Base-by-base conservation (phyloP, 441 rosid genomes). In the Arabidopsis lyrata region DNA sequence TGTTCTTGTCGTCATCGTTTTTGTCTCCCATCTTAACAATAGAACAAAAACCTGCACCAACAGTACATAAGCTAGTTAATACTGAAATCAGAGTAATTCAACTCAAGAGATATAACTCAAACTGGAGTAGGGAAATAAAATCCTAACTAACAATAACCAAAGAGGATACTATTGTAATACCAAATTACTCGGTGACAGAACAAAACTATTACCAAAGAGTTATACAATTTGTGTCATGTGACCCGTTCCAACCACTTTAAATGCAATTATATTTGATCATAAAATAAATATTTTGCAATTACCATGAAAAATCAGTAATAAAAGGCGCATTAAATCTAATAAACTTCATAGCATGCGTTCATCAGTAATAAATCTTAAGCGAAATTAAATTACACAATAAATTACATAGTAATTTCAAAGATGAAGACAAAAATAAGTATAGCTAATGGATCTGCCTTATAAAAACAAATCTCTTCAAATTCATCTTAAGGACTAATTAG, bases 1-100 rank as follows among this genome's bases (percentile, higher is more conserved):
- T 88, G 73, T 83, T 88, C 66, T 60, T 39, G 49, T 60, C 65
- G 18, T 60, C 47, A 2, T 41, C 66, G 42, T 41, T 47, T 20
- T 14, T 61, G 35, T 61, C 50, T 39, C 66, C 66, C 66, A 58
- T 83, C 13, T 57, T 57, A 48, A 48, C 53, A 47, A 16, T 15
- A 47, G 5, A 47, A 16, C 50, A 47, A 15, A 47, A 34, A 34
- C 27, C 42, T 57, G 62, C 38, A 53, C 9, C 61, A 11, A 39
- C 44, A 48, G 15, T 22, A 24, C 9, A 13, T 4, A 29, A 54
- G 11, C 12, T 32, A n/a, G 14, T 15, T 32, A 15, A 56, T 15
- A 32, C 14, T 0, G 0, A 31, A n/a, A 31, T 7, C 10, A 11
- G 11, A 48, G 5, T 12, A 49, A 50, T 50, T 20, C 6, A 18